phyloP scores from a whole-genome alignment of 176 grass and related monocot genomes.

The sorghum (Sorghum bicolor) region DNA sequence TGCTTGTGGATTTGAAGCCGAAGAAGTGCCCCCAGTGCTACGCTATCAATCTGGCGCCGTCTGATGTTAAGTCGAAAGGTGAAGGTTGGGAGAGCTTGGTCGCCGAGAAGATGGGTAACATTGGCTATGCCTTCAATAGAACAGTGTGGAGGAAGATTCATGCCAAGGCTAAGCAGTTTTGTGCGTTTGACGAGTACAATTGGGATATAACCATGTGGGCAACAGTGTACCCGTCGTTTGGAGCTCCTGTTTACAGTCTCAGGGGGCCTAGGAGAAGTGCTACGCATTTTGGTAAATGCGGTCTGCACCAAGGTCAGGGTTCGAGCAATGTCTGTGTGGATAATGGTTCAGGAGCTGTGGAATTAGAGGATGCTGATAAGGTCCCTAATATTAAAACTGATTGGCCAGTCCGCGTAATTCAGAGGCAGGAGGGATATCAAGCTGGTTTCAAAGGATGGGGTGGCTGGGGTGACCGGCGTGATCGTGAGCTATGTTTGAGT shows the following conservation, averaged over 20 bases:
- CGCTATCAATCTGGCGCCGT: slow-evolving; percentile 77
- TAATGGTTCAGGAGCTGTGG: slow-evolving; percentile 43
- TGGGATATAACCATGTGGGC: slow-evolving; percentile 99
- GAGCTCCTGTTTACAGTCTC: slow-evolving; percentile 72
- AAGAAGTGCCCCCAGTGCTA: slow-evolving; percentile 77
- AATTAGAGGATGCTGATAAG: slow-evolving; percentile 56
- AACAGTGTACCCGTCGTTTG: slow-evolving; percentile 87
- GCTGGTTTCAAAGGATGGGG: slow-evolving; percentile 99
- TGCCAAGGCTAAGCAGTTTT: slow-evolving; percentile 88
- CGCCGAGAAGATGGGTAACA: slow-evolving; percentile 93
- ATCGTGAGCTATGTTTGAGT: slow-evolving; percentile 82
- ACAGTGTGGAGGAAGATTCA: slow-evolving; percentile 98
- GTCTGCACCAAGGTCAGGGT: slow-evolving; percentile 86
- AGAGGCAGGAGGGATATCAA: slow-evolving; percentile 68
- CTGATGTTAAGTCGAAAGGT: slow-evolving; percentile 68
- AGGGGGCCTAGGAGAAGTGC: slow-evolving; percentile 81
- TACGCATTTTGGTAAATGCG: slow-evolving; percentile 92
- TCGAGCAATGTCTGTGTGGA: slow-evolving; percentile 60
- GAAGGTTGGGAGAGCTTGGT: slow-evolving; percentile 77
- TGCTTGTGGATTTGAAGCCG: slow-evolving; percentile 74
- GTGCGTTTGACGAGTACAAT: slow-evolving; percentile 88
- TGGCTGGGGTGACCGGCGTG: slow-evolving; percentile 91
- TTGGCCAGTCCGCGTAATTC: slow-evolving; percentile 64
- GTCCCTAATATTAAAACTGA: slow-evolving; percentile 71
- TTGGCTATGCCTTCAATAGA: slow-evolving; percentile 92